These are phyloP conservation scores for Metarhizium album DNA, from an alignment of 2,329 filamentous ascomycete species.

Conservation along the genomic window DNA sequence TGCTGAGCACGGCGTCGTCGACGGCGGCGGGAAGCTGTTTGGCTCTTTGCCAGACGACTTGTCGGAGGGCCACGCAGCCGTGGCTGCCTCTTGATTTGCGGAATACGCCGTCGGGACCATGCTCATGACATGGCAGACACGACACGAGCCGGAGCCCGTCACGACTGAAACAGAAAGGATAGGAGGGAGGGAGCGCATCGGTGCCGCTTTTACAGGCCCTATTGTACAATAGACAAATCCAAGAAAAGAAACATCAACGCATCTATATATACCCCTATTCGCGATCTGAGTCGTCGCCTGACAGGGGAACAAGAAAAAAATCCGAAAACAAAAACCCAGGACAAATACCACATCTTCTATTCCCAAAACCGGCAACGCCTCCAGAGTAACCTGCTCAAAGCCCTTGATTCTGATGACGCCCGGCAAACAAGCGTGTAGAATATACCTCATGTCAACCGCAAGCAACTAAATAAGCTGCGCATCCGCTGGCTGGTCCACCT, in stretches of 20 bases:
- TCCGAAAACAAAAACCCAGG: no score
- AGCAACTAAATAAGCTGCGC: slow-evolving; percentile 9
- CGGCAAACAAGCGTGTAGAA: neutral
- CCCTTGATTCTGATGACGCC: neutral
- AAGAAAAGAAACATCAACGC: neutral
- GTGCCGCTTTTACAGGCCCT: neutral
- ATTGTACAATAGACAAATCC: neutral
- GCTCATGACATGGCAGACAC: no score
- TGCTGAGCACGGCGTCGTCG: slow-evolving; percentile 1
- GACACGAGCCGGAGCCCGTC: no score
- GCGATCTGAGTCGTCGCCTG: neutral
- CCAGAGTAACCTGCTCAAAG: neutral
- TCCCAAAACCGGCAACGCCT: neutral
- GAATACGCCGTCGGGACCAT: no score
- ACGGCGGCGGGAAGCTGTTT: neutral
- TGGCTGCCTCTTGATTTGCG: no score
- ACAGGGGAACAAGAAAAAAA: no score
- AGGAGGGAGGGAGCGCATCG: no score
- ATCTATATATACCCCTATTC: neutral
- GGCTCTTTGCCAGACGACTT: neutral
- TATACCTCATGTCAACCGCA: neutral
- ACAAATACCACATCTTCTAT: neutral
- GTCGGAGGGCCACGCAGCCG: no score
- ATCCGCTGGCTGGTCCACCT: slow-evolving; percentile 7
- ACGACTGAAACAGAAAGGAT: no score